Evolutionary conservation across 371 early-diverging fungal species (phyloP), one percentile per base, ranked within the genome.

Genomic region (Saksenaea oblongispora): DNA sequence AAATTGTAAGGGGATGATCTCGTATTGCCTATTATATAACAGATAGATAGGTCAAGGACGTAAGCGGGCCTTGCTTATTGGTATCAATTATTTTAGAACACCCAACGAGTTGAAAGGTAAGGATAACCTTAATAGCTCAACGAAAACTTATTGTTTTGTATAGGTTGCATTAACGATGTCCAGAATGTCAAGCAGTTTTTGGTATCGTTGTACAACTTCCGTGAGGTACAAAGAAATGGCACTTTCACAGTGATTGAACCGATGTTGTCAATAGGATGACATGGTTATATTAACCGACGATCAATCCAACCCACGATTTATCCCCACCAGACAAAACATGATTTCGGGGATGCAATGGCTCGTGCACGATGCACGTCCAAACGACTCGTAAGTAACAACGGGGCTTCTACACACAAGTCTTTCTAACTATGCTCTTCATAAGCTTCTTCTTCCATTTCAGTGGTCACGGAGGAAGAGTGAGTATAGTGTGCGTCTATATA

Each of bases 161-260:
- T 57, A 74, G 91, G 95, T 9, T 98, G 97, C 75, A 90, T 94
- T 70, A 96, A 96, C 70, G 98, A 98, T 72, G 97, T 96, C 15
- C 74, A 87, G 53, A 93, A 93, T 75, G 85, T 98, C 34, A 89
- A 91, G 62, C 67, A 78, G 31, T 95, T 94, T 63, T 76, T 96
- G 59, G 82, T 72, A 0, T 63, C 77, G 13, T 64, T 84, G 42
- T 93, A 86, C 72, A 76, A 82, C 4, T 95, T 92, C 75, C 77
- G 72, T 44, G 84, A 86, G 63, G 73, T 69, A 63, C 57, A 17
- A 22, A 44, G 26, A 4, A 28, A 13, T 26, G n/a, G n/a, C n/a
- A 4, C 4, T 17, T 28, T 14, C 5, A 26, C 10, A 11, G 14
- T 24, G 36, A 37, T 7, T 42, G 18, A 31, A 55, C 34, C 56